phyloP scores from a whole-genome alignment of 1,139 yeast genomes.

The Candida labiduridarum region DNA sequence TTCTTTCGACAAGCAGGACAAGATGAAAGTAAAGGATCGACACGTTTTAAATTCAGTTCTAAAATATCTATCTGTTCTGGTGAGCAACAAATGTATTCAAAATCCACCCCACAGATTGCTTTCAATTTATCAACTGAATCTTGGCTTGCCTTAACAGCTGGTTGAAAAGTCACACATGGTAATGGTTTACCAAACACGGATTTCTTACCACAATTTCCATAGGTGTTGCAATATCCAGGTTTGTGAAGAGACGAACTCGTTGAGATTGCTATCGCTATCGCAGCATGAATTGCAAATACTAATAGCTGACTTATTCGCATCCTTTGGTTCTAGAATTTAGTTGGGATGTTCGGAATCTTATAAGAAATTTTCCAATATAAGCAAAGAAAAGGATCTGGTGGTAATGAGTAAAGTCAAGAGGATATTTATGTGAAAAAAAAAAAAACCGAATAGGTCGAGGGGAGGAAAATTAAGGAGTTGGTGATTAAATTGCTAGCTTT shows the following conservation, averaged over 20 bases:
- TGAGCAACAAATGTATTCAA: constrained; percentile 51
- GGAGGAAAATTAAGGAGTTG: no score
- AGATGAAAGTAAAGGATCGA: constrained; percentile 78
- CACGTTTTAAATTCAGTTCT: constrained; percentile 63
- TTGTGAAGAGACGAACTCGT: constrained; percentile 5
- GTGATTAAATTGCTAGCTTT: no score
- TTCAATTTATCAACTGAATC: constrained; percentile 51
- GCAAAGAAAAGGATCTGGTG: not conserved
- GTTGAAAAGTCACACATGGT: constrained; percentile 69
- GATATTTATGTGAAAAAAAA: no score
- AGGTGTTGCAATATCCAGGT: constrained; percentile 57
- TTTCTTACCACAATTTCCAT: constrained; percentile 74
- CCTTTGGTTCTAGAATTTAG: not conserved
- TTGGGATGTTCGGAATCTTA: not conserved
- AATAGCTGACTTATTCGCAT: constrained; percentile 6
- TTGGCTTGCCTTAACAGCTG: constrained; percentile 47
- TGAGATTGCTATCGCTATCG: not conserved
- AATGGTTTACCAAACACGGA: constrained; percentile 75
- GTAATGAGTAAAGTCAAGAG: no score
- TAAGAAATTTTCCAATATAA: no score
- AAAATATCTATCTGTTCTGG: constrained; percentile 35
- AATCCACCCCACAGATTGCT: constrained; percentile 60
- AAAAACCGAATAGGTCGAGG: no score
- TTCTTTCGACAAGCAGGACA: constrained; percentile 94
- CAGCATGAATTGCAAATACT: constrained; percentile 5